Evolutionary conservation across 768 basidiomycete species (phyloP), one percentile per base, ranked within the genome.

Genomic region (Boletus reticuloceps): DNA sequence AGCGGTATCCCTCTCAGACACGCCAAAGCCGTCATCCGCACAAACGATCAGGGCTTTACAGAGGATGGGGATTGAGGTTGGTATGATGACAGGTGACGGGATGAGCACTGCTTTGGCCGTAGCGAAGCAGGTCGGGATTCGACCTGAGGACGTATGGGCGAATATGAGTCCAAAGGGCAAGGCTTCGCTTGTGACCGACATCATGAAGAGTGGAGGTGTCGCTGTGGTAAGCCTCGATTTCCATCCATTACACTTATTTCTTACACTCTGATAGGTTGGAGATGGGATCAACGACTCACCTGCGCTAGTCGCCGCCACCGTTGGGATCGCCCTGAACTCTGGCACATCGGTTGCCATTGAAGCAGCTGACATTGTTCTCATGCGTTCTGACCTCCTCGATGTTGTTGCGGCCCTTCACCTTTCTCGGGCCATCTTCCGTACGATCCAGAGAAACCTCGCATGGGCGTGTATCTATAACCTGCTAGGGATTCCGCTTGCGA

Each of bases 211-310:
- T 11, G 89, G 88, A 37, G 89, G 89, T 29, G 88, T 98, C 34
- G 94, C 94, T 4, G 97, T 98, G 96, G 95, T 92, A 65, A 54
- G 81, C 74, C 29, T 41, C 31, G 5, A 32, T n/a, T 2, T 43
- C 5, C 12, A 19, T 43, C 9, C 34, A 34, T 36, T 49, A 42
- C 16, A 6, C 41, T 47, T 14, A 50, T 12, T 16, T 43, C 10
- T 40, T 20, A 19, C 9, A 5, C 47, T 27, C 3, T 29, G 4
- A 51, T 58, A 95, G 94, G 94, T 99, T 39, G 97, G 97, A 22
- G 97, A 99, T 71, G 97, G 97, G 34, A 97, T 98, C 76, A 98
- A 99, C 70, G 97, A 99, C 69, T 98, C 96, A 3, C 96, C 95
- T 2, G 97, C 96, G 13, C 85, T 99, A 3, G 95, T 94, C 16